phyloP scores from a whole-genome alignment of 345 rosid genomes.

The Eucalyptus curtisii region DNA sequence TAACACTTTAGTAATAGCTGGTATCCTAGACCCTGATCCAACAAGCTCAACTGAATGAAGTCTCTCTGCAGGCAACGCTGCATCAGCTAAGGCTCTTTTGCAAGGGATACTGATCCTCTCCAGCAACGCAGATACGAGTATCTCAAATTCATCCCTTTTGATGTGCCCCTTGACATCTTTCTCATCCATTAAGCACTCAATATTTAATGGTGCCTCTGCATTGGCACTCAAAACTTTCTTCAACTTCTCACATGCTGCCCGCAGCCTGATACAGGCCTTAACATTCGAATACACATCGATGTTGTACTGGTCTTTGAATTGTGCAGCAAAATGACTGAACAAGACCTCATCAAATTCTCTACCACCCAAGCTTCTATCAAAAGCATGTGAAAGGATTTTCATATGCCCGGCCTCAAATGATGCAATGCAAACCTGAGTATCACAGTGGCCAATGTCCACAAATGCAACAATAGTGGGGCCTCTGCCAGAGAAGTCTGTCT shows the following conservation, averaged over 20 bases:
- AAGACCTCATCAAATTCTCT: constrained; percentile 48
- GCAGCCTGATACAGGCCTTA: constrained; percentile 34
- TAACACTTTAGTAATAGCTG: constrained; percentile 27
- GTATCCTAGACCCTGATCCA: constrained; percentile 61
- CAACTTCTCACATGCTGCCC: constrained; percentile 50
- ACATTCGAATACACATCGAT: constrained; percentile 42
- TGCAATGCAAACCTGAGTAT: constrained; percentile 43
- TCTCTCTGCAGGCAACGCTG: constrained; percentile 22
- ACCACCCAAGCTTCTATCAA: constrained; percentile 48
- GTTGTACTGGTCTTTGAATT: constrained; percentile 40
- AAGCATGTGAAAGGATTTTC: constrained; percentile 43
- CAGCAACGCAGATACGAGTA: constrained; percentile 23
- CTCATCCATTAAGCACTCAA: constrained; percentile 64
- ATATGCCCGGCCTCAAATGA: constrained; percentile 38
- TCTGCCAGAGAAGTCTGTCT: constrained; percentile 27
- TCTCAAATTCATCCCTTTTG: constrained; percentile 57
- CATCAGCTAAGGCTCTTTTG: constrained; percentile 34
- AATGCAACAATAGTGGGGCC: constrained; percentile 35
- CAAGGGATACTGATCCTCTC: constrained; percentile 32
- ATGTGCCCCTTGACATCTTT: constrained; percentile 50
- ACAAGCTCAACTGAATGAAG: constrained; percentile 45
- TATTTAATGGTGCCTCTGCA: constrained; percentile 43
- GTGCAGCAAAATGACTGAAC: constrained; percentile 38
- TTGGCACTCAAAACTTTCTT: constrained; percentile 56
- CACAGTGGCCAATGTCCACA: constrained; percentile 53